Conservation (phyloP, 805 yeast genomes). For the Suhomyces sp. region DNA sequence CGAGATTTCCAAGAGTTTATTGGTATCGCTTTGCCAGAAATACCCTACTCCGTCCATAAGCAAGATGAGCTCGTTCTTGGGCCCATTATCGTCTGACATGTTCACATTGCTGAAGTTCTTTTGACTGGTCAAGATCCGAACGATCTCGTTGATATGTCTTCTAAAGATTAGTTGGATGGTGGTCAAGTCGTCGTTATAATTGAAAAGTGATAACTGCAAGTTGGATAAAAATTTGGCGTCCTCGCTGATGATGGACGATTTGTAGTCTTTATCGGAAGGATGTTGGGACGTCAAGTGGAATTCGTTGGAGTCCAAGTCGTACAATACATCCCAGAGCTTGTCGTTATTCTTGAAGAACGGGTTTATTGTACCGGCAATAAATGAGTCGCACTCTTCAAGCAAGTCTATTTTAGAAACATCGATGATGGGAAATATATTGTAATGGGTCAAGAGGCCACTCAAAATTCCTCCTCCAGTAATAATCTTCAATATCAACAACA, state of each 20-base stretch:
- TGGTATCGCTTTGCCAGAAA: constrained; percentile 42
- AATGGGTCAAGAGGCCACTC: constrained; percentile 35
- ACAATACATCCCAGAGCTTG: constrained; percentile 58
- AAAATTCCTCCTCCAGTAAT: constrained; percentile 43
- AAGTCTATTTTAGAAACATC: constrained; percentile 59
- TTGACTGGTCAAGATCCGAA: constrained; percentile 36
- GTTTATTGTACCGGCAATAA: constrained; percentile 67
- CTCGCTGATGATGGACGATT: constrained; percentile 40
- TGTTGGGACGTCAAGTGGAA: constrained; percentile 29
- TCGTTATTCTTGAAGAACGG: constrained; percentile 56
- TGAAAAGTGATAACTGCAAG: constrained; percentile 40
- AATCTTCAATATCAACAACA: constrained; percentile 40
- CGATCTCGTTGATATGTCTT: constrained; percentile 43
- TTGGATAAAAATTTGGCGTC: constrained; percentile 45
- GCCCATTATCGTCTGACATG: constrained; percentile 11
- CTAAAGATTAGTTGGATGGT: constrained; percentile 43
- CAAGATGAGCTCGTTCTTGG: constrained; percentile 20
- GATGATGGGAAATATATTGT: constrained; percentile 53
- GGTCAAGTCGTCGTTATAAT: constrained; percentile 45
- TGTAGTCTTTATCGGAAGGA: constrained; percentile 14
- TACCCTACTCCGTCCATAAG: constrained; percentile 43
- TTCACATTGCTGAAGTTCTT: constrained; percentile 30
- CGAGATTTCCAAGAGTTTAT: constrained; percentile 38
- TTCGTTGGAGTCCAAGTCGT: constrained; percentile 55
- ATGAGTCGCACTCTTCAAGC: constrained; percentile 39